Evolutionary conservation across 768 basidiomycete genomes (phyloP), one percentile per base, ranked within the genome.

Genomic region (Leccinum longicurvipes): DNA sequence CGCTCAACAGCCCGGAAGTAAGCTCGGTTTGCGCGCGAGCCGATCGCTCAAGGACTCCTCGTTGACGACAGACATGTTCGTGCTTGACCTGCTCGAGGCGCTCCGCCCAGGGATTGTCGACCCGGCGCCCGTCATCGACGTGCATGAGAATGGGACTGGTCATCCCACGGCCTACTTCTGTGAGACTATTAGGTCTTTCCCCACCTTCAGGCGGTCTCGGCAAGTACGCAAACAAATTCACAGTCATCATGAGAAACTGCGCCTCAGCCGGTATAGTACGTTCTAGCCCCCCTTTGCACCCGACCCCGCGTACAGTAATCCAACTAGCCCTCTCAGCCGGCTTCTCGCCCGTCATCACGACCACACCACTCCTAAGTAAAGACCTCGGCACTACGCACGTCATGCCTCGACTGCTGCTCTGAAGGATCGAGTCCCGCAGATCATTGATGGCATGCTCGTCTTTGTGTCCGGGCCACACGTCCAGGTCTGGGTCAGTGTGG

Each of bases 41-140:
- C 79, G 93, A 34, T 95, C 92, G 45, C 98, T 98, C 82, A 98
- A 93, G 73, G 97, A 98, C 69, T 90, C 93, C 2, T 81, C 82
- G 14, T 78, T 98, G 63, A 89, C 89, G 28, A 94, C 91, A 24
- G 95, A 87, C 1, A 68, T 97, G 50, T 98, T 95, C 84, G 87
- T 97, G 81, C 81, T 99, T 58, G 89, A 98, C 65, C 79, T 99
- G 45, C 79, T 98, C 51, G 93, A 98, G 41, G 87, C 87, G 6
- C 83, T 99, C 54, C 83, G 87, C 45, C 95, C 97, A 6, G 96
- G 96, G 0, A 95, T 97, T 59, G 97, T 99, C 28, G 96, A 99
- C 68, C 94, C 93, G 11, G 74, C 77, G 21, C 77, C 98, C 46
- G 83, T 98, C 31, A 76, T 85, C 56, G 71, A 75, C 55, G 87